Conservation (phyloP, 2,329 filamentous ascomycete genomes). For the Ophiostoma montium region DNA sequence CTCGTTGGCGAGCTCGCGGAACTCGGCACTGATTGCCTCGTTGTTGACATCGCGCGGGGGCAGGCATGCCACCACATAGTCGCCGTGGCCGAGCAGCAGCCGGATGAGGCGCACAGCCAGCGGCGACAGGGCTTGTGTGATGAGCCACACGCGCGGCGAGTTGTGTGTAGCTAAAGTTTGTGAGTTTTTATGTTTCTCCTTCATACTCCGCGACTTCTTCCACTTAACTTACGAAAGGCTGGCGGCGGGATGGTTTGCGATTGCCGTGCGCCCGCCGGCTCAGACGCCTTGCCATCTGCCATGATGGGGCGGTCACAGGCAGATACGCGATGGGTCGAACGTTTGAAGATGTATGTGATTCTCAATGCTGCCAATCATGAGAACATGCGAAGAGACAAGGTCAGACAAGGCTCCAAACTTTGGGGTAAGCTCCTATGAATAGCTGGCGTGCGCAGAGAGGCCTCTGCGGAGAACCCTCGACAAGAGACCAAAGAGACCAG, state of each 20-base stretch:
- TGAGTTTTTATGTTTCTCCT: not conserved
- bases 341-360: too few species aligned
- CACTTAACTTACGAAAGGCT: slow-evolving; percentile 30
- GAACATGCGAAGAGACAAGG: not conserved
- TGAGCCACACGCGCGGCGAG: slow-evolving; percentile 79
- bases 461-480: too few species aligned
- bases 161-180: slow-evolving; percentile 42
- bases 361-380: too few species aligned
- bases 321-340: not conserved
- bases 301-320: slow-evolving; percentile 16
- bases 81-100: slow-evolving; percentile 75
- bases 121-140: slow-evolving; percentile 76
- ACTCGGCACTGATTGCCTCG: slow-evolving; percentile 61
- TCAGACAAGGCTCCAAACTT: too few species aligned
- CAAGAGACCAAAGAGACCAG: not conserved
- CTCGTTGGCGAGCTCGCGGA: slow-evolving; percentile 62
- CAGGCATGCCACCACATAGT: slow-evolving; percentile 76
- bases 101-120: slow-evolving; percentile 71
- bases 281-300: slow-evolving; percentile 32
- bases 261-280: slow-evolving; percentile 28
- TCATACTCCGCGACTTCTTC: not conserved
- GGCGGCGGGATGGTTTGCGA: slow-evolving; percentile 31
- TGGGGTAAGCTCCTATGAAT: too few species aligned
- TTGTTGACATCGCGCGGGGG: slow-evolving; percentile 67
- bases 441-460: too few species aligned